Evolutionary conservation across 2,329 filamentous ascomycete genomes (phyloP).

Genomic region (Diaporthe vaccinii): DNA sequence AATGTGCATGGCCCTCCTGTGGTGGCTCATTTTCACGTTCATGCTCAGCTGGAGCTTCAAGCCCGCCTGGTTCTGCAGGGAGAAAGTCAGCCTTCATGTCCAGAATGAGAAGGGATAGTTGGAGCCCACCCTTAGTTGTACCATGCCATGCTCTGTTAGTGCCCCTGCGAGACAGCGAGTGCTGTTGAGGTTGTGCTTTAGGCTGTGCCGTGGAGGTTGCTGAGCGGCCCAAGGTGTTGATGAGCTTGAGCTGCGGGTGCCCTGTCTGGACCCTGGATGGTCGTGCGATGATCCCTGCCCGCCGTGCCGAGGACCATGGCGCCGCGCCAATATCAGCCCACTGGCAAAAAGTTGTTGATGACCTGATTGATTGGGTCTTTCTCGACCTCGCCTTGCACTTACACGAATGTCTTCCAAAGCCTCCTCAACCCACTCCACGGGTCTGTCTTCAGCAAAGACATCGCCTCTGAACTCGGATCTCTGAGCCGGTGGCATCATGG

Average conservation of each 20-base stretch:
- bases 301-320: constrained; percentile 10
- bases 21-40: background rate
- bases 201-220: background rate
- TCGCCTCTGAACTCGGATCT: background rate
- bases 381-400: background rate
- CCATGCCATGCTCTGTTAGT: background rate
- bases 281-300: constrained; percentile 14
- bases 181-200: background rate
- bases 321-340: constrained; percentile 38
- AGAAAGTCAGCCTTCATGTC: background rate
- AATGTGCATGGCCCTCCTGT: background rate
- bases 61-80: background rate
- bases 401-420: background rate
- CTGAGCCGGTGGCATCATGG: constrained; percentile 35
- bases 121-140: background rate
- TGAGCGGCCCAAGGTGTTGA: background rate
- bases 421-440: background rate
- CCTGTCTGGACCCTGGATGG: background rate
- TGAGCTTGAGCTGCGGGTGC: background rate
- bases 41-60: background rate
- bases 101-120: too few species aligned
- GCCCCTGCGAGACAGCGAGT: background rate
- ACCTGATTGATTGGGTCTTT: constrained; percentile 25
- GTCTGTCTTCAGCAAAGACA: background rate
- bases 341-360: constrained; percentile 39